Percentiles rank a stretch among this genome's conserved stretches.
Evolutionary conservation across 2,329 filamentous ascomycete genomes (phyloP).

Genomic region (Alternaria sp.): DNA sequence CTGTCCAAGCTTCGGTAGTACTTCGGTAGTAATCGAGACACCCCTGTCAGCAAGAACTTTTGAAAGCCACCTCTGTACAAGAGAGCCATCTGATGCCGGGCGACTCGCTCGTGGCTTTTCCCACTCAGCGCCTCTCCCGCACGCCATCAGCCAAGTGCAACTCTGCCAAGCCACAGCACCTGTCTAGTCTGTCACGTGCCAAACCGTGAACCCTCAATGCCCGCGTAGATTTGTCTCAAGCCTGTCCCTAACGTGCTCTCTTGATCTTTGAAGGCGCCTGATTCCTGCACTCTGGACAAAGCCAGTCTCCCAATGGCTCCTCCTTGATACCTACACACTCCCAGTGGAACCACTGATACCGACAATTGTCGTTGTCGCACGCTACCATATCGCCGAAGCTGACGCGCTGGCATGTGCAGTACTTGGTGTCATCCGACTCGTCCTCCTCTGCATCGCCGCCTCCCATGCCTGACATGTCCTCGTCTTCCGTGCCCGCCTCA

Average conservation of each 20-base stretch:
- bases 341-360: conserved; percentile 90
- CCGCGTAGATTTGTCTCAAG: background rate
- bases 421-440: conserved; percentile 77
- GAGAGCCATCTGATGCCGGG: background rate
- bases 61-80: no score
- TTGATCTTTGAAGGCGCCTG: conserved; percentile 53
- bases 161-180: conserved; percentile 12
- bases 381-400: conserved; percentile 90
- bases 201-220: background rate
- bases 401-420: conserved; percentile 83
- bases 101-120: conserved; percentile 8
- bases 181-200: conserved; percentile 4
- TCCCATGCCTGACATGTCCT: conserved; percentile 62
- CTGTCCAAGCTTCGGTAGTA: no score
- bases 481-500: conserved; percentile 50
- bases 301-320: conserved; percentile 60
- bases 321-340: conserved; percentile 61
- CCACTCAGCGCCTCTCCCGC: conserved; percentile 28
- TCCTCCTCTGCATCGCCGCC: conserved; percentile 62
- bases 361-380: conserved; percentile 83
- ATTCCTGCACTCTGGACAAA: conserved; percentile 55
- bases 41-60: no score
- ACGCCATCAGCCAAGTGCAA: conserved; percentile 11
- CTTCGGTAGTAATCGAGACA: no score
- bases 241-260: conserved; percentile 41